A percentile compares a stretch with the other conserved stretches of the same genome.
These are phyloP conservation scores for Fusarium keratoplasticum DNA, from an alignment of 2,329 filamentous ascomycete genomes.

Conservation along the genomic window DNA sequence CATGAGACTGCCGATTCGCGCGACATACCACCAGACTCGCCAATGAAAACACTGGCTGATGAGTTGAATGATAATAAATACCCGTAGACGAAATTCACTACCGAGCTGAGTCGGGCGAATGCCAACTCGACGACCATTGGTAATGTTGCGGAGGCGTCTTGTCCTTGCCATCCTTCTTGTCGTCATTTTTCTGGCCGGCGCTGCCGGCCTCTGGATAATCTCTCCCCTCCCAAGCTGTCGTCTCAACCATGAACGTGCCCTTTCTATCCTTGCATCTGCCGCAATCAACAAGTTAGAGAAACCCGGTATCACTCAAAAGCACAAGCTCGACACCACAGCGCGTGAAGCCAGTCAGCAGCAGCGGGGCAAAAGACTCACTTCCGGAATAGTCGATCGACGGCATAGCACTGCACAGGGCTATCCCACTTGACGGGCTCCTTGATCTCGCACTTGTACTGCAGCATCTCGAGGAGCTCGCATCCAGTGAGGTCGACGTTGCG, in stretches of 20 bases:
- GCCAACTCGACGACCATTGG: conserved; percentile 52
- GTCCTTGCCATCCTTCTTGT: conserved; percentile 26
- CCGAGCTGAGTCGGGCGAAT: conserved; percentile 46
- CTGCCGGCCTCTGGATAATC: conserved; percentile 20
- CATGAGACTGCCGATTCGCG: background rate
- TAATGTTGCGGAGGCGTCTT: conserved; percentile 40
- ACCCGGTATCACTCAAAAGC: background rate
- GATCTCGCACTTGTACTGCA: conserved; percentile 71
- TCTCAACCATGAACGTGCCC: conserved; percentile 70
- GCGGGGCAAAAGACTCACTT: conserved; percentile 56
- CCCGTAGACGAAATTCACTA: conserved; percentile 5
- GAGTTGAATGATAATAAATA: background rate
- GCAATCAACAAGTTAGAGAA: conserved; percentile 15
- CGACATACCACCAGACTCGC: background rate
- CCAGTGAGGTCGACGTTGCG: conserved; percentile 61
- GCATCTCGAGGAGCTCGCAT: conserved; percentile 68
- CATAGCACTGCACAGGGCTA: conserved; percentile 65
- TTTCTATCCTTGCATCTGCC: conserved; percentile 69
- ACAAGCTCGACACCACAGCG: background rate
- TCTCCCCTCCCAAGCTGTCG: conserved; percentile 70
- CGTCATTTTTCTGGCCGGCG: conserved; percentile 16
- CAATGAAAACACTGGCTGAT: background rate
- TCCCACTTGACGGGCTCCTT: conserved; percentile 58
- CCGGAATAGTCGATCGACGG: conserved; percentile 70
- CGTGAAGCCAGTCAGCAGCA: background rate